Base-by-base conservation (phyloP, 2,329 filamentous ascomycete species). In the Aspergillus sergii region DNA sequence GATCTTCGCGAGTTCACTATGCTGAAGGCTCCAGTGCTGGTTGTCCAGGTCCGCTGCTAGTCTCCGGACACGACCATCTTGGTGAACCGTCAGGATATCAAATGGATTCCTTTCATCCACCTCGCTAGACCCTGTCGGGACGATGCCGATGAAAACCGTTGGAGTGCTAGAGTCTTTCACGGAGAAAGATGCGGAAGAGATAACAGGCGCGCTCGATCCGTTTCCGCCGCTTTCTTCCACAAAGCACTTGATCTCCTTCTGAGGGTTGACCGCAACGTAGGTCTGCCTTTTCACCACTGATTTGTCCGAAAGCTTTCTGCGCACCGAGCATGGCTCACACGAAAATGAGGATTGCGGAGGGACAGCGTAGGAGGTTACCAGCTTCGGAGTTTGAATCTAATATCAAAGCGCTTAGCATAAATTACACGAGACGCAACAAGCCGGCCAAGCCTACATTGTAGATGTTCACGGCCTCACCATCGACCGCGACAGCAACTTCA, bases 391-490 rank as follows among this genome's bases (percentile, higher is more conserved):
- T 81, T 88, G 85, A 26, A 88, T 77, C 87, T 89, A 46, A 19
- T 14, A 23, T 30, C 21, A 16, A 30, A 48, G 14, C 30, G 11
- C n/a, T 58, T 56, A 62, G 56, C 39, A 39, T 23, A 4, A 2
- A 32, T 46, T 16, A 21, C 7, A 12, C 1, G 32, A 1, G 26
- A 26, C 30, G 7, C 16, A 39, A 46, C n/a, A 30, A 34, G 12
- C 23, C 26, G 7, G n/a, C 3, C 5, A 36, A 50, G 46, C 75
- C 55, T 79, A 89, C 87, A 76, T 87, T 86, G 76, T 89, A 89
- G 41, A 89, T 83, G 66, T 85, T 88, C 57, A 89, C 77, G 34
- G 84, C 84, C 72, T 89, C 86, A 45, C 86, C 86, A 72, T 89
- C 86, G 16, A 88, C 79, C 1, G 82, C 85, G 23, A 87, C 82